Conservation (phyloP, 1,284 basidiomycete species). For the Leccinum angustisporum region DNA sequence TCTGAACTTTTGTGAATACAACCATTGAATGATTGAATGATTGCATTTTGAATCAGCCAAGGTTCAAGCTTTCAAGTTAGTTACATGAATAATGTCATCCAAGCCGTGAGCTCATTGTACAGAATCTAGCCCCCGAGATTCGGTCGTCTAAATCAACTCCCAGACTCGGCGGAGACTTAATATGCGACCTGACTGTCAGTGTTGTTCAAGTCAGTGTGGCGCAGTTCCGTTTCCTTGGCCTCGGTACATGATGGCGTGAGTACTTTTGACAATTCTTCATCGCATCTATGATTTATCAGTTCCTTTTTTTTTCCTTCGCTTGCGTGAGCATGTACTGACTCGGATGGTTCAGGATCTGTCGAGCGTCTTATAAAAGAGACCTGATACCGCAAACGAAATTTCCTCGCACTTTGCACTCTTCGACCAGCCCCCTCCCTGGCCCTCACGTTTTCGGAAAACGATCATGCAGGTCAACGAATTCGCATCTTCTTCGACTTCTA, state of each 20-base stretch:
- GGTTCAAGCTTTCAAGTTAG: not conserved
- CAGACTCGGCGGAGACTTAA: not conserved
- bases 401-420: not conserved
- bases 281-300: not conserved
- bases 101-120: not conserved
- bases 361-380: slow-evolving; percentile 5
- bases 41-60: not conserved
- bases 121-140: not conserved
- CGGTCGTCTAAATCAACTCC: not conserved
- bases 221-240: not conserved
- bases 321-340: not conserved
- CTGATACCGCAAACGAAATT: not conserved
- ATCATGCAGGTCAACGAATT: slow-evolving; percentile 12
- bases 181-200: not conserved
- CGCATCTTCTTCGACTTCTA: not conserved
- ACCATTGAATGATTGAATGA: no score
- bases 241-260: not conserved
- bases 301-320: not conserved
- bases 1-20: no score
- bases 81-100: not conserved
- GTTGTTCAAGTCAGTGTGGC: not conserved
- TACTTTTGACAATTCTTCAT: not conserved
- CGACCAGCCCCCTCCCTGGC: not conserved
- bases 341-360: not conserved
- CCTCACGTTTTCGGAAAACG: not conserved